Percentiles rank a stretch among this genome's conserved stretches.
Conservation (phyloP, 108 stramenopile species). For the Stephanodiscus triporus region DNA sequence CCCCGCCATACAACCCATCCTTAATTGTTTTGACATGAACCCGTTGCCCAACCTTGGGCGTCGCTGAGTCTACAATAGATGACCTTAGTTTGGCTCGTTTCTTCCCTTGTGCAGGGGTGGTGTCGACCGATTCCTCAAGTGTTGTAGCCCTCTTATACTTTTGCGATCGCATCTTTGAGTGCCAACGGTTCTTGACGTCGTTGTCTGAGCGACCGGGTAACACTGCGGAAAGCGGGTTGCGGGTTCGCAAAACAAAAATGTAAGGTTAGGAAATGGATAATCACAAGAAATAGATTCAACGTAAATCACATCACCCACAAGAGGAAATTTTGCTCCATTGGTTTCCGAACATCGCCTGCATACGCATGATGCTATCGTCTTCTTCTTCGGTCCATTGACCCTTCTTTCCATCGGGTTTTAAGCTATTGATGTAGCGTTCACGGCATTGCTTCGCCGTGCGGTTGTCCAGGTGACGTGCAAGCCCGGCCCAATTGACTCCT, state of each 20-base stretch:
- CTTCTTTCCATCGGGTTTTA: conserved; percentile 74
- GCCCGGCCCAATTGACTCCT: conserved; percentile 1
- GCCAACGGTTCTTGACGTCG: conserved; percentile 33
- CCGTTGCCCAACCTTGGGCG: neutral
- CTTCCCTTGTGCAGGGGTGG: neutral
- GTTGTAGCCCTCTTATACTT: neutral
- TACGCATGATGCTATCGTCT: conserved; percentile 50
- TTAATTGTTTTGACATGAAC: neutral
- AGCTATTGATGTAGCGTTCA: conserved; percentile 88
- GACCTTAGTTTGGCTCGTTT: neutral
- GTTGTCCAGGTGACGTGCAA: neutral
- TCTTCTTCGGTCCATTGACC: conserved; percentile 73
- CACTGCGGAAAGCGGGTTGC: neutral
- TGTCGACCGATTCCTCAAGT: neutral
- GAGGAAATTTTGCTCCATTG: conserved; percentile 70
- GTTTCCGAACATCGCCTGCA: conserved; percentile 63
- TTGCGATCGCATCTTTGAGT: conserved; percentile 6
- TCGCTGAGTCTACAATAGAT: neutral
- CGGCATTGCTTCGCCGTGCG: conserved; percentile 31
- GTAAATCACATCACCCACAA: neutral
- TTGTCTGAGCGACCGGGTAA: conserved; percentile 22
- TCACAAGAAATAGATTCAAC: neutral
- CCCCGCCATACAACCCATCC: no score
- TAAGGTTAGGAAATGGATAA: neutral
- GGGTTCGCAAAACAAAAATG: no score